Evolutionary conservation across 169 alveolate genomes (phyloP), one percentile per base, ranked within the genome.

Genomic region (Babesia divergens): DNA sequence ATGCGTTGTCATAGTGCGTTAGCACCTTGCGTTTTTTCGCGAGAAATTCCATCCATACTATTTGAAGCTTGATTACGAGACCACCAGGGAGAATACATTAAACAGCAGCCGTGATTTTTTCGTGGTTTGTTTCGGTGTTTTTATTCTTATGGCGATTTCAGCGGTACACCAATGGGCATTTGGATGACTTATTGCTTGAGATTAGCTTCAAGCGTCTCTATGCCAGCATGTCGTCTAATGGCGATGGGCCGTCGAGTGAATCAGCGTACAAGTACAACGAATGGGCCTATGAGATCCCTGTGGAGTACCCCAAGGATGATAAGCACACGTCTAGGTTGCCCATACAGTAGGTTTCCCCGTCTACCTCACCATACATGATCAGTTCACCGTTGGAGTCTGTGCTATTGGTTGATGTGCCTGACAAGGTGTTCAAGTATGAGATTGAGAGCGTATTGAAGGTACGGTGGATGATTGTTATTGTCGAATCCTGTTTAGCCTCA

Each of bases 361-460:
- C 20, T 28, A 1, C n/a, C 5, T 37, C 4, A 16, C 35, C 3
- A 6, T n/a, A 0, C 18, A 13, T 44, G 6, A 6, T 11, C 32
- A 69, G 82, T 34, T 56, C 87, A 1, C 87, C 87, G 4, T 66
- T 79, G 46, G 51, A 69, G 35, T 65, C 87, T 16, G 79, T 68
- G 16, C 70, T 79, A n/a, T 62, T 79, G 55, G 87, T 79, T 11
- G 87, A 79, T 46, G 82, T 79, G 9, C 87, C 87, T 9, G 79
- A 67, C 43, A 53, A 60, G 52, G 83, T 68, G 14, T 79, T 55
- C 65, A 79, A 65, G 43, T 55, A 51, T 40, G 75, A 79, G 37
- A 49, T 79, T 24, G 58, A 55, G 26, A 60, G 42, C 43, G 82
- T 60, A 16, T 49, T 79, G 37, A 79, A 79, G 84, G 84, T 72